Percentiles rank a stretch among this genome's conserved stretches.
Evolutionary conservation across 192 early-diverging fungal genomes (phyloP).

Genomic region (Backusella psychrophila): DNA sequence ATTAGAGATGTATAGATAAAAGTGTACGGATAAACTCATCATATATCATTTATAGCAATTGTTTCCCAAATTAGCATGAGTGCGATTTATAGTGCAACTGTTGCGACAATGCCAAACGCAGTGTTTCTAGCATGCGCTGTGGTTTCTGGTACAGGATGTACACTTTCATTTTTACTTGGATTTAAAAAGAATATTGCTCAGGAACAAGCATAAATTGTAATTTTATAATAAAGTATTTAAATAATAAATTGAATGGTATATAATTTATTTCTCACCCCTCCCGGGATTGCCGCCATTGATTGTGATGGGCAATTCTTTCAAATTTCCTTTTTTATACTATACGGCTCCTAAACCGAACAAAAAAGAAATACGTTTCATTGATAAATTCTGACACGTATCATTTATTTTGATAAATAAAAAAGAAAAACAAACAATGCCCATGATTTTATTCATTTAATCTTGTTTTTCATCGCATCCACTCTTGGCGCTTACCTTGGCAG

Average conservation of each 20-base stretch:
- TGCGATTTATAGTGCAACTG: conserved; percentile 40
- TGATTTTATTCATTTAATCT: background rate
- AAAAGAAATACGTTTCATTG: background rate
- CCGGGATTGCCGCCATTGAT: background rate
- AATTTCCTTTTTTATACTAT: background rate
- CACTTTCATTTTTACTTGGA: conserved; percentile 36
- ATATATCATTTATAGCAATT: conserved; percentile 13
- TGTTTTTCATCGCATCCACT: background rate
- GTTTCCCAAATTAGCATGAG: conserved; percentile 41
- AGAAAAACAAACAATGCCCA: background rate
- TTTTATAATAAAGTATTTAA: background rate
- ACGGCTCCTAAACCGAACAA: background rate
- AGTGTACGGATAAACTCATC: background rate
- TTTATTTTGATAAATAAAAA: background rate
- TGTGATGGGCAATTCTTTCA: background rate
- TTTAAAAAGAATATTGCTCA: background rate
- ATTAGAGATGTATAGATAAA: background rate
- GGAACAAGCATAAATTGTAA: background rate
- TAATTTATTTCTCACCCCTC: background rate
- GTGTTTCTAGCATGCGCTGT: conserved; percentile 41
- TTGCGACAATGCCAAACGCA: conserved; percentile 36
- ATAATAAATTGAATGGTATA: background rate
- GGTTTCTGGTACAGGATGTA: conserved; percentile 17
- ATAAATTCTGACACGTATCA: background rate
- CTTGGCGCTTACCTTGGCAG: background rate